These are phyloP conservation scores for Lolium perenne DNA, from an alignment of 176 grass and related monocot genomes.

Conservation along the genomic window DNA sequence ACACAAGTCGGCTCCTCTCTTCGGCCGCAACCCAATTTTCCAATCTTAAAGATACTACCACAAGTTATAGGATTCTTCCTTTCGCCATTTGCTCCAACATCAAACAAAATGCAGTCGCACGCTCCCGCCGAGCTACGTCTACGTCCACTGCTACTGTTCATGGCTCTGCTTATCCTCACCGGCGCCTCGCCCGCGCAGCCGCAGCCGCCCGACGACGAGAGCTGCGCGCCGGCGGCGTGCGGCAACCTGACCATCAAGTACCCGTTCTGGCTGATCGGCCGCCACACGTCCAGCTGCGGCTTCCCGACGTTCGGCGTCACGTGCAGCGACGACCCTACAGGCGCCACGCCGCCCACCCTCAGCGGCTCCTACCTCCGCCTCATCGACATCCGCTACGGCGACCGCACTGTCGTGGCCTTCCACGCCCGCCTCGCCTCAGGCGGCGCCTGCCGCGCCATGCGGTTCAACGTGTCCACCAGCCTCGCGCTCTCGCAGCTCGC, in stretches of 20 bases:
- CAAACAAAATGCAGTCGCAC: not conserved
- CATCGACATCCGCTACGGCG: slow-evolving; percentile 55
- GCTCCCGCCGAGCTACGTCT: not conserved
- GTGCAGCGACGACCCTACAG: slow-evolving; percentile 28
- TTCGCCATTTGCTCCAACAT: not conserved
- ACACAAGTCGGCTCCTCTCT: not conserved
- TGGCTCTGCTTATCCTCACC: not conserved
- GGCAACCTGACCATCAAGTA: slow-evolving; percentile 54
- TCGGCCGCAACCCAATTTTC: not conserved
- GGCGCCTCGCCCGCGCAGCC: not conserved
- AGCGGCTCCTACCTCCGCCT: slow-evolving; percentile 36
- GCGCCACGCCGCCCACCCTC: slow-evolving; percentile 23
- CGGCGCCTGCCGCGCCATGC: slow-evolving; percentile 29
- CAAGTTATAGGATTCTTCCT: not conserved
- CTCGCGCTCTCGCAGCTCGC: slow-evolving; percentile 42
- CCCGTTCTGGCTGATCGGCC: slow-evolving; percentile 64
- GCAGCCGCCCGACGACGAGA: not conserved
- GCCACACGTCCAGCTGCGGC: slow-evolving; percentile 52
- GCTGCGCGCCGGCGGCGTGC: slow-evolving; percentile 53
- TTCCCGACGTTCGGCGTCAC: slow-evolving; percentile 53
- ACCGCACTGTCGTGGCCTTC: slow-evolving; percentile 48
- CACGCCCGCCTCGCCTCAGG: not conserved
- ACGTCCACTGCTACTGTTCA: not conserved
- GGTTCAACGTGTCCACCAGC: slow-evolving; percentile 43
- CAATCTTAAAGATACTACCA: not conserved